These are phyloP conservation scores for Cyamopsis tetragonoloba DNA, from an alignment of 306 rosid species.

Conservation along the genomic window DNA sequence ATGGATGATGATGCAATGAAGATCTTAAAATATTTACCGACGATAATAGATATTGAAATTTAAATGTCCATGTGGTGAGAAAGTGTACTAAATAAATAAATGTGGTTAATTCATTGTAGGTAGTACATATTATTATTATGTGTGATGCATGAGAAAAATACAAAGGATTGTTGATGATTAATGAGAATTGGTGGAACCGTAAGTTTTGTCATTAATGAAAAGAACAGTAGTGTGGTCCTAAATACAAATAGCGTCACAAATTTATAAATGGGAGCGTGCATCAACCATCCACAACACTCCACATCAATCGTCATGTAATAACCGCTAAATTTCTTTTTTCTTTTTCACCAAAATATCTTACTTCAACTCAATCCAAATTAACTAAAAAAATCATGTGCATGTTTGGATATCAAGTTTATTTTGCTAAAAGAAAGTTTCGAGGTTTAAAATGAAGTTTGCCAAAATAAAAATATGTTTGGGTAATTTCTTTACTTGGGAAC, in stretches of 20 bases:
- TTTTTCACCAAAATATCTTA: conserved; percentile 28
- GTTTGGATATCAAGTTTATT: too few species aligned
- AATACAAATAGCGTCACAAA: too few species aligned
- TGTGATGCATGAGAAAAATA: not conserved
- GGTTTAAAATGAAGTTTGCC: too few species aligned
- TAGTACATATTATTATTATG: not conserved
- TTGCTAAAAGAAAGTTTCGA: too few species aligned
- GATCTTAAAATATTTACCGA: not conserved
- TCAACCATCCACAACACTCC: conserved; percentile 28
- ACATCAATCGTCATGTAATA: not conserved
- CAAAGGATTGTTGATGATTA: conserved; percentile 5
- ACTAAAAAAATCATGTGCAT: not conserved
- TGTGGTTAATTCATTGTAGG: not conserved
- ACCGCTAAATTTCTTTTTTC: not conserved
- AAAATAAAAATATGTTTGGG: too few species aligned
- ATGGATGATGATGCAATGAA: too few species aligned
- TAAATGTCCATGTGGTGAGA: conserved; percentile 8
- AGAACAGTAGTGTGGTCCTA: not conserved
- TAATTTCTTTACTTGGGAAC: too few species aligned
- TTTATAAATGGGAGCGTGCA: too few species aligned
- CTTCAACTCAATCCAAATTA: not conserved
- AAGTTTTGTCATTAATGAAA: conserved; percentile 25
- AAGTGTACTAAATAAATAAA: not conserved
- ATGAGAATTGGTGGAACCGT: not conserved
- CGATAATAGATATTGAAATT: conserved; percentile 11